Base-by-base conservation (phyloP, 2,329 filamentous ascomycete species). In the Fusarium sp. region DNA sequence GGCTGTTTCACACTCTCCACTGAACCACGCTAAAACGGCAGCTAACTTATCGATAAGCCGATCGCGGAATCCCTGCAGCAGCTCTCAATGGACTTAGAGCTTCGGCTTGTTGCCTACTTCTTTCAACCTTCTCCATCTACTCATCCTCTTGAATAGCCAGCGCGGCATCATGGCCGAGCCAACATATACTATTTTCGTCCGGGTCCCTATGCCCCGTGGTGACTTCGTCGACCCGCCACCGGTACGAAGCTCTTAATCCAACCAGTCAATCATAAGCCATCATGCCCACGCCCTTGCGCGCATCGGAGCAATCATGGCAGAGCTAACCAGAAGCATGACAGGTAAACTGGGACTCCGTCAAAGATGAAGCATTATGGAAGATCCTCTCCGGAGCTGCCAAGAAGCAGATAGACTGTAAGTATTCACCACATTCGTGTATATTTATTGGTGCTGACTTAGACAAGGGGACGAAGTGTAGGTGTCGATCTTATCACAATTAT, bases 291-390 rank as follows among this genome's bases (percentile, higher is more conserved):
- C 23, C 19, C 65, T 74, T 75, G 72, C 66, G 60, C 64, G 23
- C 50, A 64, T 64, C 53, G n/a, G 40, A 46, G 58, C 60, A 58
- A 60, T 66, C 28, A 60, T 66, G 35, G 66, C 65, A 70, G 54
- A 47, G 72, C 79, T 81, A 69, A 77, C 76, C 28, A 18, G 52
- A 46, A 63, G 62, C 52, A 73, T 69, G 53, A 54, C 65, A 97
- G 94, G 91, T 96, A 62, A 90, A 94, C 81, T 99, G 96, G 96
- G 92, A 95, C 82, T 88, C 92, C 3, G 86, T 88, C 28, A 98
- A 98, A 82, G 96, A 98, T 79, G 93, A 94, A 67, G 91, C 91
- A 15, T 84, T 99, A 21, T 99, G 96, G 96, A 94, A 94, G 81
- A 90, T 97, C 58, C 89, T 98, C 10, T 97, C 95, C 0, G 92